A percentile compares a stretch with the other conserved stretches of the same genome.
phyloP scores from a whole-genome alignment of 371 early-diverging fungal species.

The Mucor mucedo region DNA sequence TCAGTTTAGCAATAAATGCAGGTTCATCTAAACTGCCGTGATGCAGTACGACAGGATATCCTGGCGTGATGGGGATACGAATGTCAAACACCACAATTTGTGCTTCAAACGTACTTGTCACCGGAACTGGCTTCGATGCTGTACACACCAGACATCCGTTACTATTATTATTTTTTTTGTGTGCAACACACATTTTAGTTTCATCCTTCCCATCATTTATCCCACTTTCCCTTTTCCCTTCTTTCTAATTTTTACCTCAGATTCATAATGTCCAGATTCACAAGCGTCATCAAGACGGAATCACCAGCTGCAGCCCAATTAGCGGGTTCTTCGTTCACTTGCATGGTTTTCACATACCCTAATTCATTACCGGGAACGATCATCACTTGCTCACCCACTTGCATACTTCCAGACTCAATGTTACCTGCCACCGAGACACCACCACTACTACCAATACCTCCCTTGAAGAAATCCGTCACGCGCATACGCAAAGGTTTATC shows the following conservation, averaged over 20 bases:
- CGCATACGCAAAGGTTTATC: conserved; percentile 85
- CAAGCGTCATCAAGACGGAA: conserved; percentile 77
- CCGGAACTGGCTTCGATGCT: conserved; percentile 68
- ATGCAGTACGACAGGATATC: conserved; percentile 85
- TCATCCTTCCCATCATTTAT: neutral
- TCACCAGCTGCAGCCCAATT: conserved; percentile 96
- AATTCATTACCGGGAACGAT: conserved; percentile 83
- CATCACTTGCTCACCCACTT: conserved; percentile 83
- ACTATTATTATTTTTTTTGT: conserved; percentile 37
- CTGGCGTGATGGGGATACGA: conserved; percentile 88
- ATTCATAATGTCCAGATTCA: conserved; percentile 81
- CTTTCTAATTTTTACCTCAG: conserved; percentile 55
- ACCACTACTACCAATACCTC: conserved; percentile 68
- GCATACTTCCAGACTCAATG: conserved; percentile 84
- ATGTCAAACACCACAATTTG: conserved; percentile 93
- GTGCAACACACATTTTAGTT: neutral
- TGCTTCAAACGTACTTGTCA: conserved; percentile 76
- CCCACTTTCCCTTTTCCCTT: neutral
- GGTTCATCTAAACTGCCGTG: conserved; percentile 83
- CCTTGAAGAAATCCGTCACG: conserved; percentile 86
- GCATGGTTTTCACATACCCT: conserved; percentile 80
- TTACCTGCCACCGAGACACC: conserved; percentile 85
- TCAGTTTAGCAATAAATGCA: conserved; percentile 73
- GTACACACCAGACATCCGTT: conserved; percentile 83
- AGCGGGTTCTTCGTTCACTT: conserved; percentile 70